These are phyloP conservation scores for Lentinula guzmanii DNA, from an alignment of 768 basidiomycete species.

Conservation along the genomic window DNA sequence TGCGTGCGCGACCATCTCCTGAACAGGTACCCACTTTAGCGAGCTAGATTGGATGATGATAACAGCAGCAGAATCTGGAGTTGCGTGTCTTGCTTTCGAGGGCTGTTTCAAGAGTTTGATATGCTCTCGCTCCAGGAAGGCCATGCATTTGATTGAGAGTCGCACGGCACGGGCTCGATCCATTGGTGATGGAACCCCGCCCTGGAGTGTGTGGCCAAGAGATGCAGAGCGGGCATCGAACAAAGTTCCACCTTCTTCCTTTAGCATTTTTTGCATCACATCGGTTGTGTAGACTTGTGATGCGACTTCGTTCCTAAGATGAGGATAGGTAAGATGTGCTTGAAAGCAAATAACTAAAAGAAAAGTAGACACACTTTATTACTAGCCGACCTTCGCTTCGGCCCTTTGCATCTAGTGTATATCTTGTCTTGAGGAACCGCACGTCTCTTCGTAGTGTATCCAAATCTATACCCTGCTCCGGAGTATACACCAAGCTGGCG, in stretches of 20 bases:
- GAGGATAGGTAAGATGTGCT: not conserved
- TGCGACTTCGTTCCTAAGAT: slow-evolving; percentile 71
- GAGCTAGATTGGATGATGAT: slow-evolving; percentile 86
- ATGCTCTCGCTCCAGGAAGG: slow-evolving; percentile 86
- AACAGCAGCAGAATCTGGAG: slow-evolving; percentile 70
- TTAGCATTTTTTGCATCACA: slow-evolving; percentile 88
- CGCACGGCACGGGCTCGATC: slow-evolving; percentile 91
- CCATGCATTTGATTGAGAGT: slow-evolving; percentile 87
- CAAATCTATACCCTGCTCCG: slow-evolving; percentile 83
- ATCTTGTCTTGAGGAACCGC: slow-evolving; percentile 81
- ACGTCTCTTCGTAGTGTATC: slow-evolving; percentile 81
- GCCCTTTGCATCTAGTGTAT: slow-evolving; percentile 80
- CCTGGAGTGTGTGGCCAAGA: slow-evolving; percentile 95
- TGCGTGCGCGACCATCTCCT: slow-evolving; percentile 78
- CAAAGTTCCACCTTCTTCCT: slow-evolving; percentile 86
- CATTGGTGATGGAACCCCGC: slow-evolving; percentile 90
- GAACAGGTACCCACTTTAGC: slow-evolving; percentile 78
- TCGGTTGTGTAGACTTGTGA: slow-evolving; percentile 89
- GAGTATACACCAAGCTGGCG: slow-evolving; percentile 90
- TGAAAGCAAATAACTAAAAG: not conserved
- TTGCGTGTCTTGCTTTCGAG: slow-evolving; percentile 47
- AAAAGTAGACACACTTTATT: slow-evolving; percentile 58
- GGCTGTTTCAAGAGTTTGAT: slow-evolving; percentile 43
- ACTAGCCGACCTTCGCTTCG: slow-evolving; percentile 91
- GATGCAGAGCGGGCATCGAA: slow-evolving; percentile 97